Evolutionary conservation across 2,329 filamentous ascomycete species (phyloP), one percentile per base, ranked within the genome.

Genomic region (Talaromyces sp.): DNA sequence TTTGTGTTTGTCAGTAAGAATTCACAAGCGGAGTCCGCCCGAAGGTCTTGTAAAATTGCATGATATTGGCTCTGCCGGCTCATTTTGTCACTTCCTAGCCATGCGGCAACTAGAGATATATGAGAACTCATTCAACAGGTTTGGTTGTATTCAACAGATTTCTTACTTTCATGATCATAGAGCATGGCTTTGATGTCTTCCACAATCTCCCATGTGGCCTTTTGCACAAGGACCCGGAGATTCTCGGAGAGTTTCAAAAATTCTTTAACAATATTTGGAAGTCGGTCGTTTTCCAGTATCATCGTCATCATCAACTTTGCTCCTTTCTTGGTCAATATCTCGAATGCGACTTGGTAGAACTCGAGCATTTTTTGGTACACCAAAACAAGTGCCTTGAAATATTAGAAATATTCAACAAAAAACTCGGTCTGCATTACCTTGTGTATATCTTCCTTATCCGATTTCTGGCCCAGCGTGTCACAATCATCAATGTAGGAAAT

Each of bases 401-500:
- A 51, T 65, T 61, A 64, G 58, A 49, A 46, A 54, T 8, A 35
- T 26, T 38, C 43, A 11, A 49, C 38, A 60, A 59, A 59, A 51
- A 59, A 9, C 46, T 35, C 56, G 4, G 29, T 41, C 31, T 59
- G 35, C n/a, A 32, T 58, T 59, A 64, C 62, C 64, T 64, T 61
- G 27, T 65, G 55, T n/a, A 63, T 64, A 54, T 63, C 66, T 66
- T 67, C 43, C 55, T 54, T 62, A 43, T 61, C 49, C 49, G 57
- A 24, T 62, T 65, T 70, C 55, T 70, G 68, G 27, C 69, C 68
- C 31, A 70, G 66, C 11, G 66, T 70, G 60, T 71, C 68, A 58
- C 68, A 70, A 52, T 68, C 69, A 51, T 69, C 68, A 50, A 70
- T 69, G 63, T 70, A 70, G 43, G 69, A 66, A 35, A 71, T 64